phyloP scores from a whole-genome alignment of 2,329 filamentous ascomycete species.

The Fusarium algeriense region DNA sequence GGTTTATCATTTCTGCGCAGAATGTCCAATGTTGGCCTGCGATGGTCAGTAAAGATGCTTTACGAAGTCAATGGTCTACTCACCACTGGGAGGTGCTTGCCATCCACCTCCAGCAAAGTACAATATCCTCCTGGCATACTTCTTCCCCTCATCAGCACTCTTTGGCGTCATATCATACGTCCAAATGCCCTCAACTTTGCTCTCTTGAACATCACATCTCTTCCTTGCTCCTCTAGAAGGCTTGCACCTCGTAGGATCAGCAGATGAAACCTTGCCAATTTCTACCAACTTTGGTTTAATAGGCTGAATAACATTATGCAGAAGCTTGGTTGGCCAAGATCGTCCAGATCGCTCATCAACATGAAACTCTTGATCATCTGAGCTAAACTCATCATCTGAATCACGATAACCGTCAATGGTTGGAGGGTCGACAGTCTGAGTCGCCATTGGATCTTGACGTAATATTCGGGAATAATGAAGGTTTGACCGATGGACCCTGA shows the following conservation, averaged over 20 bases:
- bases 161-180: constrained; percentile 40
- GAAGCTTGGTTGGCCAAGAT: constrained; percentile 18
- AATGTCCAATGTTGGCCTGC: constrained; percentile 62
- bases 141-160: constrained; percentile 27
- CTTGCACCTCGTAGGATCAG: constrained; percentile 28
- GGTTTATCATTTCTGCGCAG: constrained; percentile 57
- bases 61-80: constrained; percentile 23
- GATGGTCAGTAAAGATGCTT: accelerated
- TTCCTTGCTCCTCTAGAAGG: constrained; percentile 12
- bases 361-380: background rate
- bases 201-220: constrained; percentile 38
- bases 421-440: accelerated
- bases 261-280: background rate
- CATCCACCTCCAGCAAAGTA: constrained; percentile 70
- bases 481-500: background rate
- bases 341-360: constrained; percentile 25
- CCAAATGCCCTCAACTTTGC: constrained; percentile 44
- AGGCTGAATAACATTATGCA: constrained; percentile 32
- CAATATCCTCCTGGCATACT: constrained; percentile 52
- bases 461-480: constrained; percentile 3
- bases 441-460: background rate
- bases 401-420: background rate
- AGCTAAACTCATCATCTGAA: background rate
- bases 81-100: constrained; percentile 61
- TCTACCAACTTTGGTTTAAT: constrained; percentile 28